phyloP scores from a whole-genome alignment of 345 rosid species.

The Pistacia atlantica region DNA sequence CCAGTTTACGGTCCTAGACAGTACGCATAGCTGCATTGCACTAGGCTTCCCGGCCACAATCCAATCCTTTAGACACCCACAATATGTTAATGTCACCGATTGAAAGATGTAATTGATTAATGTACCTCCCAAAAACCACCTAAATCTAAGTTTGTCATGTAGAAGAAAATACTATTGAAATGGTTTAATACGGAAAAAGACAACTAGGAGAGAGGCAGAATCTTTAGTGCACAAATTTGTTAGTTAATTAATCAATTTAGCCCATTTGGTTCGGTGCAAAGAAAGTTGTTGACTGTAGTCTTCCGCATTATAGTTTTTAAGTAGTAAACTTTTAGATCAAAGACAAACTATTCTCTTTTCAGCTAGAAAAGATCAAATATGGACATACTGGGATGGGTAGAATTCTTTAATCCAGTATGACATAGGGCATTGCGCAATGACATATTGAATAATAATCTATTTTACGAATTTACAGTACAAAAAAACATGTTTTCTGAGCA shows the following conservation, averaged over 20 bases:
- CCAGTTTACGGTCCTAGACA: too few relatives aligned
- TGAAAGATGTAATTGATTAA: background rate
- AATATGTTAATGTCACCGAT: too few relatives aligned
- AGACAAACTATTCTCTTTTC: slow-evolving; percentile 35
- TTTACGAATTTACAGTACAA: slow-evolving; percentile 15
- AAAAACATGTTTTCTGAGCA: slow-evolving; percentile 19
- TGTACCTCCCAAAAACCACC: background rate
- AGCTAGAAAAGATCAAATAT: slow-evolving; percentile 18
- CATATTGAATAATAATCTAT: background rate
- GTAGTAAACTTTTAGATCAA: slow-evolving; percentile 17
- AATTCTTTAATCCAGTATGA: slow-evolving; percentile 30
- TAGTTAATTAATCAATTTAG: slow-evolving; percentile 30
- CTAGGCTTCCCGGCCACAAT: too few relatives aligned
- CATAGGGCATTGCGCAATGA: slow-evolving; percentile 16
- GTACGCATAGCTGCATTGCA: too few relatives aligned
- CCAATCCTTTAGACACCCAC: too few relatives aligned
- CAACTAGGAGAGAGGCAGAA: background rate
- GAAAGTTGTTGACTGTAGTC: background rate
- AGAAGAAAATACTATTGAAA: background rate
- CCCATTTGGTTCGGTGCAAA: background rate
- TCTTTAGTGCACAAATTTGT: background rate
- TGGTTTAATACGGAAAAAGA: background rate
- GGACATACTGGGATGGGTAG: slow-evolving; percentile 53
- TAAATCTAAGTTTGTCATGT: background rate
- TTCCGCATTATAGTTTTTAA: slow-evolving; percentile 7